Evolutionary conservation across 352 stramenopile genomes (phyloP), one percentile per base, ranked within the genome.

Genomic region (Globisporangium solare): DNA sequence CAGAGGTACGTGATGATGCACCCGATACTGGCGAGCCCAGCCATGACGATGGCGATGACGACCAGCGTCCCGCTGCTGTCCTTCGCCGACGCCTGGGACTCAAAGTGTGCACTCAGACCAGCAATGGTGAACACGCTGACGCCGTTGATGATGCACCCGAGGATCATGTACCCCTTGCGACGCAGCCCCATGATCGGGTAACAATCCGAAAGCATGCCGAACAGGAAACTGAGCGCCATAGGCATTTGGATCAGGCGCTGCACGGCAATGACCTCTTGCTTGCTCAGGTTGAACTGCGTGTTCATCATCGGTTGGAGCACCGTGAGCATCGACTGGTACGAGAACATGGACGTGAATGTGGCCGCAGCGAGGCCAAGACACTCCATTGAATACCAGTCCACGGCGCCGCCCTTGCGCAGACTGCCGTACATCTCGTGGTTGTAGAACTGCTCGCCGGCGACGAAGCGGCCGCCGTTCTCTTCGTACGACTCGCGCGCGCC

Each of bases 141-240:
- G 27, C 64, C 79, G 56, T 86, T 89, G 54, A 89, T 62, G 60
- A 82, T 63, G 46, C 68, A 79, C 6, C 92, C 92, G 35, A 94
- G 56, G 39, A 96, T 84, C 72, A 97, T 96, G 70, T 97, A 98
- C 13, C 84, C 81, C 70, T 97, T 97, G 47, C 89, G 79, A 20
- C 85, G 88, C 17, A 92, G 73, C 2, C 89, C 88, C 71, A 89
- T 87, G 70, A 97, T 93, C 35, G 92, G 90, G 60, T 95, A 92
- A 50, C 78, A 96, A 64, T 98, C 89, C 17, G 79, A 95, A 13
- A 97, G 58, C 2, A 97, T 68, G 32, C 90, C 90, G 41, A 96
- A 77, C 13, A 97, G 69, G 45, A 97, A 90, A 68, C 89, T 96
- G 48, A 97, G 76, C 15, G 75, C 80, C 79, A 90, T 95, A 27